These are phyloP conservation scores for Solanum appendiculatum DNA, from an alignment of 257 asterid species.

Conservation along the genomic window DNA sequence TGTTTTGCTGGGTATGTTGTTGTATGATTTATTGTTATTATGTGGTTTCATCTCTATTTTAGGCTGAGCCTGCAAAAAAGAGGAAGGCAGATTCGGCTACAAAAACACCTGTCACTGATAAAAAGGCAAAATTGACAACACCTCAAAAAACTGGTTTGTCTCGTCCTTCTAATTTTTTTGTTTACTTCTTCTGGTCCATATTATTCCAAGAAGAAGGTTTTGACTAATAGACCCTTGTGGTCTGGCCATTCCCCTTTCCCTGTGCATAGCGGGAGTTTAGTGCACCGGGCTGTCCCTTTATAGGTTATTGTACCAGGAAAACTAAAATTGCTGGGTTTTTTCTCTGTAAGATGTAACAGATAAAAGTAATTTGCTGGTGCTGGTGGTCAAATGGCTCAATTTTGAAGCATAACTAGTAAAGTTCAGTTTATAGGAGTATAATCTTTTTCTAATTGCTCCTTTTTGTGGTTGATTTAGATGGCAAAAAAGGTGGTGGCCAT, in stretches of 20 bases:
- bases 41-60: not conserved
- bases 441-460: not conserved
- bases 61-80: conserved; percentile 56
- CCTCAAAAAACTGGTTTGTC: conserved; percentile 78
- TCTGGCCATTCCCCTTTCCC: not conserved
- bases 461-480: conserved; percentile 31
- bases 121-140: conserved; percentile 64
- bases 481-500: conserved; percentile 58
- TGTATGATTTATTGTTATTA: not conserved
- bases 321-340: not conserved
- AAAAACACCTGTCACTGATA: conserved; percentile 56
- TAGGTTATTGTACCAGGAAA: not conserved
- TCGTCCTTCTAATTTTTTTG: not conserved
- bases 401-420: not conserved
- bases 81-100: conserved; percentile 36
- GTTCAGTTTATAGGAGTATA: not conserved
- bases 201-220: not conserved
- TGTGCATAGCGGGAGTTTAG: not conserved
- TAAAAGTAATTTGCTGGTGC: not conserved
- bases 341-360: not conserved
- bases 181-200: not conserved
- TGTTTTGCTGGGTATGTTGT: not conserved
- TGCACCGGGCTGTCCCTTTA: fast-evolving
- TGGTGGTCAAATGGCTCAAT: not conserved
- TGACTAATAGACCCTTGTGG: not conserved